phyloP scores from a whole-genome alignment of 2,329 filamentous ascomycete genomes.

The Ceratocystis cacaofunesta region DNA sequence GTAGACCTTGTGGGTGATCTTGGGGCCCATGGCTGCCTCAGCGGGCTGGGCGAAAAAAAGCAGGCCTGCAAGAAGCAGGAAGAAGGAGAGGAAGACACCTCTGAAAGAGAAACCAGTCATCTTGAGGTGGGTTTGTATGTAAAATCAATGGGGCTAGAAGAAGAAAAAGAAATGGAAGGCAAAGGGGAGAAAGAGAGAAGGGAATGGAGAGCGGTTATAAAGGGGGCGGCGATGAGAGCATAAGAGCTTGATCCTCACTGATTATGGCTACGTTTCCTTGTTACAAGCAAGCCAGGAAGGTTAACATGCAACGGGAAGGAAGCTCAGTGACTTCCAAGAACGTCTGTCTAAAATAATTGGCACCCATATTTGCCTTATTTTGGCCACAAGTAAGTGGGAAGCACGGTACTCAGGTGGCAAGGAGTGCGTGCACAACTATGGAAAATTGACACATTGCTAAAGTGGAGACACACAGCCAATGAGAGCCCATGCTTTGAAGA shows the following conservation, averaged over 20 bases:
- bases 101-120: slow-evolving; percentile 43
- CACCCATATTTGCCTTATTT: not conserved
- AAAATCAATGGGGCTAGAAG: slow-evolving; percentile 22
- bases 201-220: slow-evolving; percentile 17
- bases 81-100: slow-evolving; percentile 53
- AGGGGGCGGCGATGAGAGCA: not conserved
- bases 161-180: not conserved
- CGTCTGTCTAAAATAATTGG: not conserved
- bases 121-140: slow-evolving; percentile 35
- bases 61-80: slow-evolving; percentile 61
- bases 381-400: too few relatives aligned
- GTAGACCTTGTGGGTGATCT: slow-evolving; percentile 92
- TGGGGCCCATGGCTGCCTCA: slow-evolving; percentile 69
- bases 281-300: not conserved
- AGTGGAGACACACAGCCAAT: slow-evolving; percentile 8
- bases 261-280: slow-evolving; percentile 16
- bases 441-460: not conserved
- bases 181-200: not conserved
- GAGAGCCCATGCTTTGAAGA: not conserved
- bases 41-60: slow-evolving; percentile 61
- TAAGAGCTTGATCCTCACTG: slow-evolving; percentile 7
- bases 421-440: not conserved
- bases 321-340: not conserved
- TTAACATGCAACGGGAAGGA: not conserved
- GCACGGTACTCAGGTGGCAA: not conserved